Evolutionary conservation across 176 grass and related monocot species (phyloP).

Genomic region (Themeda triandra): DNA sequence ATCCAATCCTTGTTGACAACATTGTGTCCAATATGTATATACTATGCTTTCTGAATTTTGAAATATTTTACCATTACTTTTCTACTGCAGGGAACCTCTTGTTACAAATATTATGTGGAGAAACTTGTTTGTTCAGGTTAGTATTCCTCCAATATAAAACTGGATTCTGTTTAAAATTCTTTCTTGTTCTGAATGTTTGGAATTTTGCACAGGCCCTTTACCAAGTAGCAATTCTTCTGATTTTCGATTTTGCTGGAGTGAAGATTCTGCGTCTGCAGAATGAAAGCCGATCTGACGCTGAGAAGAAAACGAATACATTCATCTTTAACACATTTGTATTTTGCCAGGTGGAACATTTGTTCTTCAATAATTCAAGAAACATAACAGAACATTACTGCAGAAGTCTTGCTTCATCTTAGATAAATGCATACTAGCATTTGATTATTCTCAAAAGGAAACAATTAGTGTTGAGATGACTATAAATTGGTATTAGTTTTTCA

Average conservation of each 20-base stretch:
- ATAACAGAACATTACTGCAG: neutral
- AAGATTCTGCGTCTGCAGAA: conserved; percentile 61
- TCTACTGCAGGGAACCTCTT: conserved; percentile 73
- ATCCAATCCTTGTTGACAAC: neutral
- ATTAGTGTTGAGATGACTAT: neutral
- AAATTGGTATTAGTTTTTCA: neutral
- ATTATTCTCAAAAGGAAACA: neutral
- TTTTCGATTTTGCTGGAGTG: conserved; percentile 71
- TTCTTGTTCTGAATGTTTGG: conserved; percentile 12
- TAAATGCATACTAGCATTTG: neutral
- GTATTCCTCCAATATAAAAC: conserved; percentile 1
- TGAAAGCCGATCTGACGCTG: conserved; percentile 48
- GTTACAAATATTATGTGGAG: conserved; percentile 98
- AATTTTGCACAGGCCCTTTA: conserved; percentile 66
- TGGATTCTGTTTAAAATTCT: conserved; percentile 10
- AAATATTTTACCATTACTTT: conserved; percentile 14
- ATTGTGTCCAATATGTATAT: neutral
- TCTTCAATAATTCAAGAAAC: neutral
- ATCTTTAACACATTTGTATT: conserved; percentile 96
- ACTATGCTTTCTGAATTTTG: neutral
- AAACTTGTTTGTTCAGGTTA: conserved; percentile 90
- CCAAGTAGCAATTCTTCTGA: conserved; percentile 78
- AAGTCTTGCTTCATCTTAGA: neutral
- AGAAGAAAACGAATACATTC: conserved; percentile 83
- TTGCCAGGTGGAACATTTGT: conserved; percentile 54